Evolutionary conservation across 2,329 filamentous ascomycete species (phyloP).

Genomic region (Lasiodiplodia hormozganensis): DNA sequence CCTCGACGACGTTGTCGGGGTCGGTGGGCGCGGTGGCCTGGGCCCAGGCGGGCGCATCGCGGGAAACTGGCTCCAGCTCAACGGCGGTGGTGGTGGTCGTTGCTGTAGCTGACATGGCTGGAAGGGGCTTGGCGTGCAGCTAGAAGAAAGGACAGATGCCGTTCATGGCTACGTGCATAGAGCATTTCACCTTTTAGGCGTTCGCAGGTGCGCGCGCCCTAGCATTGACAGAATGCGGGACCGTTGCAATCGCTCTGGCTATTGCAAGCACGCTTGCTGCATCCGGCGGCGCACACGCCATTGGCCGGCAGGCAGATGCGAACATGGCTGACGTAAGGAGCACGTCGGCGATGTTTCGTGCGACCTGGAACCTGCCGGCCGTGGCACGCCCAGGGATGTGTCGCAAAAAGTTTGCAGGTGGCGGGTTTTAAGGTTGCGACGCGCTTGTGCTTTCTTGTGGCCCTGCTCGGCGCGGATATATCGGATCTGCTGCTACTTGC

Average conservation of each 20-base stretch:
- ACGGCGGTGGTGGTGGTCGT: conserved; percentile 8
- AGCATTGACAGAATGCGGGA: conserved; percentile 20
- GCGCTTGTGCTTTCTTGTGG: not conserved
- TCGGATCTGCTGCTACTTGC: conserved; percentile 14
- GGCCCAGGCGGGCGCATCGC: conserved; percentile 9
- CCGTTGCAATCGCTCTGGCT: conserved; percentile 3
- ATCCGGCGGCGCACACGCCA: conserved; percentile 9
- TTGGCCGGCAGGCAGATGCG: not conserved
- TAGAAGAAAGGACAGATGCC: not conserved
- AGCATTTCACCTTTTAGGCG: conserved; percentile 20
- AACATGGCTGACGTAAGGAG: conserved; percentile 26
- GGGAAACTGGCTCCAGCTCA: conserved; percentile 10
- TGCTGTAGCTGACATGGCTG: conserved; percentile 26
- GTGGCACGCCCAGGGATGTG: conserved; percentile 26
- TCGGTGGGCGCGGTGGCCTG: conserved; percentile 22
- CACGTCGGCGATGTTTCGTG: conserved; percentile 5
- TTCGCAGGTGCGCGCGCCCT: conserved; percentile 17
- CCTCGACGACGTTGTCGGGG: conserved; percentile 25
- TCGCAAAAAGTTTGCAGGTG: conserved; percentile 22
- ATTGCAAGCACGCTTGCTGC: conserved; percentile 12
- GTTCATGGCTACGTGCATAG: conserved; percentile 7
- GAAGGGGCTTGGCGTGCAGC: conserved; percentile 11
- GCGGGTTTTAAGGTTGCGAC: conserved; percentile 23
- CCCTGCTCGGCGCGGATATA: conserved; percentile 18
- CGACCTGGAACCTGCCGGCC: conserved; percentile 19